Evolutionary conservation across 2,329 filamentous ascomycete species (phyloP).

Genomic region (Talaromyces amestolkiae): DNA sequence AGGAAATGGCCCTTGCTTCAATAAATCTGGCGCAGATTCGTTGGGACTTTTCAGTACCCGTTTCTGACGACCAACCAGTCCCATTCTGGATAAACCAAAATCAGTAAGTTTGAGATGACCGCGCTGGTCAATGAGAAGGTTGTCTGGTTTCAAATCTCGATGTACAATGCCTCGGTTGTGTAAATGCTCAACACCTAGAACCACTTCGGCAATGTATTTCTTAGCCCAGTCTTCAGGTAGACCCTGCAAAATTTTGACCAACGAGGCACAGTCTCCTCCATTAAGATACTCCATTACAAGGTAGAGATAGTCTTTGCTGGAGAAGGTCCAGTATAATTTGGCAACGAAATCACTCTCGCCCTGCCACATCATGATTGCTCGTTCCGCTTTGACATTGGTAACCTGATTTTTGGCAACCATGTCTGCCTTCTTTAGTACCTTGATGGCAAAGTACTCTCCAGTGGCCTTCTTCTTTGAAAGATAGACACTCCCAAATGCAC

Average conservation of each 20-base stretch:
- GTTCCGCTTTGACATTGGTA: conserved; percentile 96
- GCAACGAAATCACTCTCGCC: conserved; percentile 98
- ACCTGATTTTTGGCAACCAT: conserved; percentile 99
- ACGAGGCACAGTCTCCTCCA: conserved; percentile 90
- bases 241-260: conserved; percentile 90
- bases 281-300: conserved; percentile 99
- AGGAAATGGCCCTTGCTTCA: conserved; percentile 89
- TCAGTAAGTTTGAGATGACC: conserved; percentile 96
- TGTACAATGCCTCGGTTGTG: conserved; percentile 95
- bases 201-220: conserved; percentile 94
- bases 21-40: conserved; percentile 85
- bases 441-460: conserved; percentile 97
- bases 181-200: conserved; percentile 93
- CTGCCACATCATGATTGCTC: conserved; percentile 99
- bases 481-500: conserved; percentile 96
- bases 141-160: conserved; percentile 94
- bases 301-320: conserved; percentile 98
- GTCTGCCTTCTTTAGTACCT: conserved; percentile 98
- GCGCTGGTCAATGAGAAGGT: conserved; percentile 92
- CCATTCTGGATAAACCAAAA: conserved; percentile 96
- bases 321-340: conserved; percentile 99
- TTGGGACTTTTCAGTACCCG: conserved; percentile 74
- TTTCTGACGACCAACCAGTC: conserved; percentile 92
- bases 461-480: conserved; percentile 98
- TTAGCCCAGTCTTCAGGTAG: conserved; percentile 96